Conservation (phyloP, 768 basidiomycete genomes). For the Tephrocybe sp. region DNA sequence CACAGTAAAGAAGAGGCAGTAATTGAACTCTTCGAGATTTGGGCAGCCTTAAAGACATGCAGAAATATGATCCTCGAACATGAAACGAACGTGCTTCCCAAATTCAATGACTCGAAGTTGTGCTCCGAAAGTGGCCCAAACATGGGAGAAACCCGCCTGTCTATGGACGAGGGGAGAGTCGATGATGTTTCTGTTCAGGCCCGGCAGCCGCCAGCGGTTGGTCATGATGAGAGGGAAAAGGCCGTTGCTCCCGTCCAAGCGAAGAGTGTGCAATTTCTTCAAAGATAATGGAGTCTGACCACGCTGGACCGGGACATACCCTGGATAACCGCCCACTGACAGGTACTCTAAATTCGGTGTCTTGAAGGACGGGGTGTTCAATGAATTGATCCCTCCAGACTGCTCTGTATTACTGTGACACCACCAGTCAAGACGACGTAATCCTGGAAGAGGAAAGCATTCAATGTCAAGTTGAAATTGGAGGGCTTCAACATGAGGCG, state of each 20-base stretch:
- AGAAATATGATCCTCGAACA: slow-evolving; percentile 46
- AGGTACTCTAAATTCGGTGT: slow-evolving; percentile 59
- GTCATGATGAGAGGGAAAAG: slow-evolving; percentile 49
- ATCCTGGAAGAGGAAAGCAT: slow-evolving; percentile 43
- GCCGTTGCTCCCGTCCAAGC: slow-evolving; percentile 47
- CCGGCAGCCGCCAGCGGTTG: slow-evolving; percentile 50
- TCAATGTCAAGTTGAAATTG: slow-evolving; percentile 56
- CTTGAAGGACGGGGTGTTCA: slow-evolving; percentile 49
- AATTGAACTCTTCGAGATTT: slow-evolving; percentile 52
- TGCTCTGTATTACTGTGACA: slow-evolving; percentile 56
- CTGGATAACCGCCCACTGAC: slow-evolving; percentile 49
- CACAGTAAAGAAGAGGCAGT: slow-evolving; percentile 52
- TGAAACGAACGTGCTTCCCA: slow-evolving; percentile 56
- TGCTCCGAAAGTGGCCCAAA: slow-evolving; percentile 51
- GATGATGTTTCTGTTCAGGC: slow-evolving; percentile 49
- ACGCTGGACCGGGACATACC: slow-evolving; percentile 24
- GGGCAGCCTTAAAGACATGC: slow-evolving; percentile 46
- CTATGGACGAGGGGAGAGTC: slow-evolving; percentile 41
- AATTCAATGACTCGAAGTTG: slow-evolving; percentile 58
- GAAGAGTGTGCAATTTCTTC: slow-evolving; percentile 51
- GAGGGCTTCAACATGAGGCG: slow-evolving; percentile 24
- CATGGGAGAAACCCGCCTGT: slow-evolving; percentile 34
- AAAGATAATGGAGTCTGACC: slow-evolving; percentile 32
- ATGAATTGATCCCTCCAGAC: slow-evolving; percentile 65
- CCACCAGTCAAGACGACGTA: slow-evolving; percentile 73